A percentile compares a stretch with the other conserved stretches of the same genome.
Evolutionary conservation across 1,139 yeast species (phyloP).

Genomic region (Scheffersomyces illinoinensis): DNA sequence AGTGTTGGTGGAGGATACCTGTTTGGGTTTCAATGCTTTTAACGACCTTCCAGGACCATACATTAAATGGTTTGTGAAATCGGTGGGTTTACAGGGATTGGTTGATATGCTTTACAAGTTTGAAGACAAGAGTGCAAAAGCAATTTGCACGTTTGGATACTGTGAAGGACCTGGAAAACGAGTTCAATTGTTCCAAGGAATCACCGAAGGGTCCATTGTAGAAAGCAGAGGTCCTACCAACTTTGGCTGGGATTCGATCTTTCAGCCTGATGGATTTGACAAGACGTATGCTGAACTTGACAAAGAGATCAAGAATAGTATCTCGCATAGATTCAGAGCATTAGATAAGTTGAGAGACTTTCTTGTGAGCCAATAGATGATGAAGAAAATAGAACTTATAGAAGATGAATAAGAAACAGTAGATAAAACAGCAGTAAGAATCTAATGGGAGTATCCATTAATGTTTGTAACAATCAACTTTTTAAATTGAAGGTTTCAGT

Average conservation of each 20-base stretch:
- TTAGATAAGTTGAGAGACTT: conserved; percentile 67
- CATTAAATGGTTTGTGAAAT: conserved; percentile 82
- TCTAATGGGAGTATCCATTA: not conserved
- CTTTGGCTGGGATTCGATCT: conserved; percentile 95
- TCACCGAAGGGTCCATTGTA: conserved; percentile 80
- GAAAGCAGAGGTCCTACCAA: conserved; percentile 71
- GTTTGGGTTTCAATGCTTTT: conserved; percentile 79
- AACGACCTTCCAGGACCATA: conserved; percentile 89
- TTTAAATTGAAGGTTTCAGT: too few relatives aligned
- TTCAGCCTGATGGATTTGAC: conserved; percentile 70
- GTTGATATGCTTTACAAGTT: conserved; percentile 77
- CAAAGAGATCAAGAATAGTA: conserved; percentile 68
- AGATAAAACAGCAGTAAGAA: not conserved
- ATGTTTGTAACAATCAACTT: not conserved
- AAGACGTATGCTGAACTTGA: conserved; percentile 94
- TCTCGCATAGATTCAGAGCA: conserved; percentile 87
- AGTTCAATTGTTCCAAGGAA: conserved; percentile 79
- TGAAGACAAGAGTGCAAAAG: conserved; percentile 82
- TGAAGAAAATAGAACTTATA: not conserved
- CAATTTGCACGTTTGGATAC: conserved; percentile 91
- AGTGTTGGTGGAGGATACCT: conserved; percentile 93
- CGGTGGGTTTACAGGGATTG: conserved; percentile 71
- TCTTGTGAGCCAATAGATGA: conserved; percentile 30
- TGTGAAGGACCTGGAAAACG: conserved; percentile 78
- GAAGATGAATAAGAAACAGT: not conserved